Evolutionary conservation across 768 basidiomycete species (phyloP), one percentile per base, ranked within the genome.

Genomic region (Lactarius pseudohatsudake): DNA sequence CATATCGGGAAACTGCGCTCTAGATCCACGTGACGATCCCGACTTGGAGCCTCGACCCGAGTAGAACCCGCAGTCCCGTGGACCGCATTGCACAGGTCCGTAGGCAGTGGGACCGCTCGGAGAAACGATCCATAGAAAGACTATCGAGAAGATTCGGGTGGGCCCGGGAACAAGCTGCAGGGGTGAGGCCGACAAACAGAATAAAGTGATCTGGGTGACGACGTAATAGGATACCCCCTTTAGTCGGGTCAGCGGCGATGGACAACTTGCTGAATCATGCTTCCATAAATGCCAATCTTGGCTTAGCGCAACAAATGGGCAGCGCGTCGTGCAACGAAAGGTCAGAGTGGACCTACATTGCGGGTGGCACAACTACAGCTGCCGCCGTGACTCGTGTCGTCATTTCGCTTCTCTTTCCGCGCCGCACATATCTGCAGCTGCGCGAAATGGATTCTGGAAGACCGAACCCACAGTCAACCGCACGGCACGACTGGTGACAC

Each of bases 221-320:
- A 66, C 65, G 65, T 66, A 66, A 66, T 59, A 50, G 28, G 36
- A 53, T 28, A 13, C 5, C 54, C 34, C 32, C n/a, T 30, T n/a
- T 34, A n/a, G 30, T 34, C 18, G 55, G 30, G 55, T n/a, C 1
- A 9, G 18, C 3, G 20, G 43, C 43, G 16, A 18, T 16, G 41
- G 41, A 18, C 41, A 43, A 43, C 18, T 16, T 36, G 34, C 34
- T 36, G 34, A 43, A 47, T 61, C 43, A 62, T 22, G n/a, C 30
- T n/a, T 22, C 57, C 36, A 22, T 16, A 26, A 18, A 6, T n/a
- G 26, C 30, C 15, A 18, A 64, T 43, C 30, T 38, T 26, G 60
- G 65, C 22, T 22, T 54, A 41, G 57, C 15, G 11, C 8, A 26
- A 57, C 28, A 30, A 38, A 30, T n/a, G 28, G 3, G 18, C 30